Percentiles rank a stretch among this genome's conserved stretches.
These are phyloP conservation scores for Prunus padus DNA, from an alignment of 306 rosid genomes.

Conservation along the genomic window DNA sequence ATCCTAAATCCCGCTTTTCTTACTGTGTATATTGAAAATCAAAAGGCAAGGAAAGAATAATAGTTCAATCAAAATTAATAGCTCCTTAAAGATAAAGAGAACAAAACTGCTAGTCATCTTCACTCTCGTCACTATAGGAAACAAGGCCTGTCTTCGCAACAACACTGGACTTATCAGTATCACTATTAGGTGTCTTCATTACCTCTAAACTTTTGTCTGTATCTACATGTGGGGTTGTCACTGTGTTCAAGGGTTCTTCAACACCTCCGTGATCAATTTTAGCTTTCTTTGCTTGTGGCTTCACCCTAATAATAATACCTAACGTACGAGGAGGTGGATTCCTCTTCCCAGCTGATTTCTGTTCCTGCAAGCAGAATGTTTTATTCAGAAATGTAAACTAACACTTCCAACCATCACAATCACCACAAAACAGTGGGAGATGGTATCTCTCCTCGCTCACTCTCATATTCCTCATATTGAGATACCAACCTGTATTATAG, in stretches of 20 bases:
- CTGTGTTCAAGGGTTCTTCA: slow-evolving; percentile 35
- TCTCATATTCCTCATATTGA: background rate
- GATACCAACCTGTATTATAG: slow-evolving; percentile 56
- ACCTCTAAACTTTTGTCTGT: slow-evolving; percentile 32
- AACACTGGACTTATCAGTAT: slow-evolving; percentile 34
- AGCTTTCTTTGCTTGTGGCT: slow-evolving; percentile 74
- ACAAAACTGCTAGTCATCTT: slow-evolving; percentile 46
- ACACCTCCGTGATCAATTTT: slow-evolving; percentile 44
- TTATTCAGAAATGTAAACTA: slow-evolving; percentile 4
- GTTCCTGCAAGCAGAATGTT: slow-evolving; percentile 51
- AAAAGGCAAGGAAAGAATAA: background rate
- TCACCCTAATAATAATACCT: slow-evolving; percentile 69
- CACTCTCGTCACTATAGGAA: slow-evolving; percentile 89
- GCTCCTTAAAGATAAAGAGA: slow-evolving; percentile 1
- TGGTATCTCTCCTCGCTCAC: background rate
- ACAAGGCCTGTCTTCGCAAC: slow-evolving; percentile 52
- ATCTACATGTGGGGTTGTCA: slow-evolving; percentile 16
- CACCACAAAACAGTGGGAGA: background rate
- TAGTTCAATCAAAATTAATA: background rate
- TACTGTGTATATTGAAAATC: background rate
- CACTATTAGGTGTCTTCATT: slow-evolving; percentile 24
- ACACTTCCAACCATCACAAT: slow-evolving; percentile 1
- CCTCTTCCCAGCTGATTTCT: slow-evolving; percentile 53
- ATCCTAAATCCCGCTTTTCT: background rate
- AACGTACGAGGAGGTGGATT: slow-evolving; percentile 47